phyloP scores from a whole-genome alignment of 2,329 filamentous ascomycete genomes.

The Aspergillus calidoustus region DNA sequence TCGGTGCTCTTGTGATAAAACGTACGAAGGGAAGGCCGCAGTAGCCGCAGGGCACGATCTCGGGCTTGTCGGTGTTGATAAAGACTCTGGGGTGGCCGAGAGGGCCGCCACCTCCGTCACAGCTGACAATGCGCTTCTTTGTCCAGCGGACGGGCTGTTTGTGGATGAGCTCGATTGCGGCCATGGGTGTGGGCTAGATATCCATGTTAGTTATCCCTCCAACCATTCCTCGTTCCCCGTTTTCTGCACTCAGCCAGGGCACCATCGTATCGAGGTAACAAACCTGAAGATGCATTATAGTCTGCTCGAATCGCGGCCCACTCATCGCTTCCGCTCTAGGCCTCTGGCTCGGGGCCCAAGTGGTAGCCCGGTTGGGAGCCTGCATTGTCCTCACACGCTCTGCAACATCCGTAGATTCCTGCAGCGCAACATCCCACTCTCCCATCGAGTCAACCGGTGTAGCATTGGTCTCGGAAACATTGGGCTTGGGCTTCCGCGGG shows the following conservation, averaged over 20 bases:
- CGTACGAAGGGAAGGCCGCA: slow-evolving; percentile 92
- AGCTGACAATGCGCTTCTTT: slow-evolving; percentile 78
- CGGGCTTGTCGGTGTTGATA: slow-evolving; percentile 97
- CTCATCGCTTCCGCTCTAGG: slow-evolving; percentile 83
- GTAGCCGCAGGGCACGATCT: slow-evolving; percentile 89
- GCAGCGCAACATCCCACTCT: slow-evolving; percentile 56
- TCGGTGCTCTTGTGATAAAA: slow-evolving; percentile 21
- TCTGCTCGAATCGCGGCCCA: slow-evolving; percentile 96
- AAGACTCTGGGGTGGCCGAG: slow-evolving; percentile 90
- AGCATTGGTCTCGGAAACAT: slow-evolving; percentile 67
- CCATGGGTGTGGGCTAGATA: slow-evolving; percentile 77
- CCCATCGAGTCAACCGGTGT: slow-evolving; percentile 55
- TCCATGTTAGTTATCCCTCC: neutral
- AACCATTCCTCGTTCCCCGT: neutral
- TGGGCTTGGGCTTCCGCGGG: slow-evolving; percentile 52
- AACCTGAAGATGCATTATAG: slow-evolving; percentile 90
- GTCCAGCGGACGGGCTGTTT: slow-evolving; percentile 93
- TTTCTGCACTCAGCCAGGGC: neutral
- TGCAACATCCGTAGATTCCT: slow-evolving; percentile 59
- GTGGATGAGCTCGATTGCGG: slow-evolving; percentile 95
- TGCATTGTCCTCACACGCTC: slow-evolving; percentile 68
- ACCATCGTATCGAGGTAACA: slow-evolving; percentile 31
- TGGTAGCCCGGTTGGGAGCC: slow-evolving; percentile 79
- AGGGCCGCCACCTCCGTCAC: slow-evolving; percentile 90
- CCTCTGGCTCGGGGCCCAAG: slow-evolving; percentile 88